Evolutionary conservation across 1,284 basidiomycete genomes (phyloP), one percentile per base, ranked within the genome.

Genomic region (Sanghuangporus sanghuang): DNA sequence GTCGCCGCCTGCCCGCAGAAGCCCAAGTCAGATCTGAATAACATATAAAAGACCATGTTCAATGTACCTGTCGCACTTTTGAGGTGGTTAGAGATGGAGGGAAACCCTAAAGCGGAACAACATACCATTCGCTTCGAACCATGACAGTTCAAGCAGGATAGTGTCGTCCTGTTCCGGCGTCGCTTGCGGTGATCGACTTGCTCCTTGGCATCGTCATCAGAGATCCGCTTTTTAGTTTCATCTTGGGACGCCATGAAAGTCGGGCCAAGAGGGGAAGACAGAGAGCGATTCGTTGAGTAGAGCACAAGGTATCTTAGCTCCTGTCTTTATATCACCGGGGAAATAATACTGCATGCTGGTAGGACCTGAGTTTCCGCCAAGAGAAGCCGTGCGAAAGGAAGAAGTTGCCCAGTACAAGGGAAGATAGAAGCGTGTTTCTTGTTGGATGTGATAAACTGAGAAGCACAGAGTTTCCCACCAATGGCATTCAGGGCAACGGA

Each of bases 51-150:
- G 14, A 18, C 32, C 14, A 36, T 16, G 16, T 42, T 35, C 9
- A 32, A 23, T 44, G 27, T 62, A 65, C 61, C 68, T 63, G 57
- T 69, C 67, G 57, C 68, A 69, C 67, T 69, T 42, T 14, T 9
- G 14, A 27, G n/a, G 35, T 44, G 18, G 54, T 44, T 14, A 59
- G 21, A 7, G 16, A 23, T 21, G 14, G 23, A 36, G 16, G 18
- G 23, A 38, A 18, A 23, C 14, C 35, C 6, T n/a, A 11, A 16
- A 55, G 4, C 27, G 44, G 11, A 61, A 42, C 39, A 9, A 78
- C 77, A 67, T 75, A 78, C 77, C 71, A 77, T 79, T 49, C 78
- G 72, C 67, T 79, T 79, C 66, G 79, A 77, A 57, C 76, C 75
- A 67, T 79, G 78, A 67, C 78, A 79, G 8, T 77, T 77, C 6